Base-by-base conservation (phyloP, 257 asterid species). In the Avicennia marina region DNA sequence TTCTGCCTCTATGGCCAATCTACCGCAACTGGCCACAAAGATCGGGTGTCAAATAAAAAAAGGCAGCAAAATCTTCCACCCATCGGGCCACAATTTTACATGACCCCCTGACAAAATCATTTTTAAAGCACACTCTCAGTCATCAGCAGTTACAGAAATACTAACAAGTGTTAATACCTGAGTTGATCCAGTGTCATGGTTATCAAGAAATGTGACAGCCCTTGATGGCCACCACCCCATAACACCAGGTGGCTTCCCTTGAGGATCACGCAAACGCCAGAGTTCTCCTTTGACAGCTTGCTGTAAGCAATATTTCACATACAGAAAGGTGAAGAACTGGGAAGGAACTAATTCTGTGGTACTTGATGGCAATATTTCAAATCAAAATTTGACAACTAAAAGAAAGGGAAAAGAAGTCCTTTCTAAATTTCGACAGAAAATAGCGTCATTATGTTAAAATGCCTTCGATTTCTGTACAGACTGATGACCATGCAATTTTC, bases 221-320 rank as follows among this genome's bases (percentile, higher is more conserved):
- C 96, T 83, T 58, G 98, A 87, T 56, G 96, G 83, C 96, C 96
- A 90, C 98, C 80, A 83, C 64, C 98, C 98, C 78, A 87, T 50
- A 33, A 85, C 91, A 60, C 98, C 98, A 7, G 98, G 91, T 45
- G 96, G 94, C 72, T 82, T 90, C 50, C 96, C 96, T 32, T 75
- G 67, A 58, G 88, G 40, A 65, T 90, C 98, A 31, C 95, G 85
- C 64, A 90, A 56, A 20, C 96, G 98, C 95, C 95, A 87, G 34
- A 81, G 67, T 70, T 90, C 88, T 61, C 98, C 98, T 77, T 90
- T 90, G 40, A 90, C 90, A 41, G 98, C 95, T 88, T 83, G 82
- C 98, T 90, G 79, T 36, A 55, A 41, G 29, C 44, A 62, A 34
- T 20, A 33, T 7, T n/a, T n/a, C n/a, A n/a, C n/a, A n/a, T n/a